phyloP scores from a whole-genome alignment of 768 basidiomycete genomes.

The Pleurotus citrinopileatus region DNA sequence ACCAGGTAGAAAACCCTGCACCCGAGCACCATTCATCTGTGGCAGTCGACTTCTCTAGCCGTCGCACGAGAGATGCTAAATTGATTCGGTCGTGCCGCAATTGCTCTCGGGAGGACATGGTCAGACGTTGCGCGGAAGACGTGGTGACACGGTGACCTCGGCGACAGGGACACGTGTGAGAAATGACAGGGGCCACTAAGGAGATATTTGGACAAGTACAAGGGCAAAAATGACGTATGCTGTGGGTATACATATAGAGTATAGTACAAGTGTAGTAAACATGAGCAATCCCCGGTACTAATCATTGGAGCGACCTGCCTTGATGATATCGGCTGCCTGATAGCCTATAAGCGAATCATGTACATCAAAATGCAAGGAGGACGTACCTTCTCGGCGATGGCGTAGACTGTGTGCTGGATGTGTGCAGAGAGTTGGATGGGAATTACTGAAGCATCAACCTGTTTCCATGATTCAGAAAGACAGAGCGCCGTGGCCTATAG shows the following conservation, averaged over 20 bases:
- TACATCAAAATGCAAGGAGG: background rate
- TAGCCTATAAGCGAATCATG: background rate
- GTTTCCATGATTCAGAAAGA: background rate
- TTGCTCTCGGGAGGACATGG: conserved; percentile 6
- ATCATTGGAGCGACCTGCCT: too few species aligned
- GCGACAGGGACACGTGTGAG: background rate
- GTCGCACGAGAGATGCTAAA: conserved; percentile 53
- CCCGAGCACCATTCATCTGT: conserved; percentile 36
- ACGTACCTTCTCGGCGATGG: conserved; percentile 22
- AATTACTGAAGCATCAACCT: conserved; percentile 20
- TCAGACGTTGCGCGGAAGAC: background rate
- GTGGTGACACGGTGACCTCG: background rate
- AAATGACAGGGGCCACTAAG: background rate
- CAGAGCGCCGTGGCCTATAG: too few species aligned
- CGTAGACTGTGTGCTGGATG: conserved; percentile 19
- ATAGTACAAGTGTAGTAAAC: too few species aligned
- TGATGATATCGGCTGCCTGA: conserved; percentile 10
- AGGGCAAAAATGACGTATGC: too few species aligned
- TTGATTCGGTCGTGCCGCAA: conserved; percentile 63
- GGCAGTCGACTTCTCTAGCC: conserved; percentile 54
- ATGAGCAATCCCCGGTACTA: too few species aligned
- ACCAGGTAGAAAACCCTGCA: conserved; percentile 36
- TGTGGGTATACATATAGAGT: too few species aligned
- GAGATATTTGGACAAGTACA: too few species aligned
- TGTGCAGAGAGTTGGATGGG: conserved; percentile 20